Percentiles rank a stretch among this genome's conserved stretches.
These are phyloP conservation scores for Nyctanthes arbortristis DNA, from an alignment of 257 asterid genomes.

Conservation along the genomic window DNA sequence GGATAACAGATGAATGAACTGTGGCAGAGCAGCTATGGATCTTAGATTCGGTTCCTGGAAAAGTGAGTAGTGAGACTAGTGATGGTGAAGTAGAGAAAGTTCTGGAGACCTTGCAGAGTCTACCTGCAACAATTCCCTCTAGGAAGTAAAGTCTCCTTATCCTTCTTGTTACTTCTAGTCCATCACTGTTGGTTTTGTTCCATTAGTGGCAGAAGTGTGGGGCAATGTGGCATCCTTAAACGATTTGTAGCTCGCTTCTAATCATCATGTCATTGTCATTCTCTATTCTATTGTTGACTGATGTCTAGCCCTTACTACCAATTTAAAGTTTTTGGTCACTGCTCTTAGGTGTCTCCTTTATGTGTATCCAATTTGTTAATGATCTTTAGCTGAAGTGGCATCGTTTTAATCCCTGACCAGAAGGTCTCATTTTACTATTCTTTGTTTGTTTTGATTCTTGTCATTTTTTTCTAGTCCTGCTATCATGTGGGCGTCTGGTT, in stretches of 20 bases:
- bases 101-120: constrained; percentile 62
- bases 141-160: constrained; percentile 55
- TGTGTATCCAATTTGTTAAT: background rate
- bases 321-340: background rate
- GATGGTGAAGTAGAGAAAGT: constrained; percentile 95
- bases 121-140: constrained; percentile 71
- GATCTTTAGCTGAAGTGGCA: background rate
- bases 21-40: constrained; percentile 95
- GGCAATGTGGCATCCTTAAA: background rate
- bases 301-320: background rate
- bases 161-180: constrained; percentile 17
- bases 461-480: no score
- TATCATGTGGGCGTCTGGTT: background rate
- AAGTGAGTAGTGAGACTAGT: constrained; percentile 46
- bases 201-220: background rate
- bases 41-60: constrained; percentile 91
- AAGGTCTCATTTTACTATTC: background rate
- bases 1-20: constrained; percentile 31
- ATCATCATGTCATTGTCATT: background rate
- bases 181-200: constrained; percentile 6
- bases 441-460: background rate
- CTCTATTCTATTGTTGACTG: constrained; percentile 2
- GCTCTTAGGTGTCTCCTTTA: background rate
- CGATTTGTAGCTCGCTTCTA: background rate
- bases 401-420: background rate